Conservation (phyloP, 73 alveolate genomes). For the Tetrahymena malaccensis region DNA sequence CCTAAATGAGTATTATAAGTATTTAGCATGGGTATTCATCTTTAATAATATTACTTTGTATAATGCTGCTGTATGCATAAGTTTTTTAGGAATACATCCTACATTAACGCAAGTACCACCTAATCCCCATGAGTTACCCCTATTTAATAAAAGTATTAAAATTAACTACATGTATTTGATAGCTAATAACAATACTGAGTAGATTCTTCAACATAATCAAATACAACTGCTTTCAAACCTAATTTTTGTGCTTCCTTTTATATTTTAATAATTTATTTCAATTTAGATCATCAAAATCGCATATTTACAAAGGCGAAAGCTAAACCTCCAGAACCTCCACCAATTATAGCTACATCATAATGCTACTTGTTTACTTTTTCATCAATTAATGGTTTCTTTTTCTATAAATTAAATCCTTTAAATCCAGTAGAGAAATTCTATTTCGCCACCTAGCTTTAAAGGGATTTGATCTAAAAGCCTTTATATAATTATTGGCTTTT, state of each 20-base stretch:
- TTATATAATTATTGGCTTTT: not conserved
- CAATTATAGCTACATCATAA: conserved; percentile 77
- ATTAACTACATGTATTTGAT: not conserved
- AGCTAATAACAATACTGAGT: not conserved
- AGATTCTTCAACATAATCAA: conserved; percentile 58
- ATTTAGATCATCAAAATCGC: not conserved
- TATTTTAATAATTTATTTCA: not conserved
- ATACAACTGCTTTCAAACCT: conserved; percentile 25
- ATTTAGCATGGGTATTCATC: not conserved
- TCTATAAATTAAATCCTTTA: not conserved
- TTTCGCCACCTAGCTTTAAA: not conserved
- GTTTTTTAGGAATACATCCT: conserved; percentile 98
- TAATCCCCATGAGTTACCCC: conserved; percentile 68
- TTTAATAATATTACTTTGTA: not conserved
- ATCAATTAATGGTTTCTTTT: not conserved
- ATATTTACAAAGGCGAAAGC: conserved; percentile 71
- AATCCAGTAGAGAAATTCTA: not conserved
- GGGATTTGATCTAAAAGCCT: not conserved
- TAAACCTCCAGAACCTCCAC: conserved; percentile 99
- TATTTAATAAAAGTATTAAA: not conserved
- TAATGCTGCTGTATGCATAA: conserved; percentile 60
- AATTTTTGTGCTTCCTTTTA: conserved; percentile 29
- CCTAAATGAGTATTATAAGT: not conserved
- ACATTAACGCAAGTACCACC: conserved; percentile 99
- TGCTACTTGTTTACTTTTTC: not conserved